Evolutionary conservation across 129 eudicot genomes (phyloP).

Genomic region (Saussurea involucrata): DNA sequence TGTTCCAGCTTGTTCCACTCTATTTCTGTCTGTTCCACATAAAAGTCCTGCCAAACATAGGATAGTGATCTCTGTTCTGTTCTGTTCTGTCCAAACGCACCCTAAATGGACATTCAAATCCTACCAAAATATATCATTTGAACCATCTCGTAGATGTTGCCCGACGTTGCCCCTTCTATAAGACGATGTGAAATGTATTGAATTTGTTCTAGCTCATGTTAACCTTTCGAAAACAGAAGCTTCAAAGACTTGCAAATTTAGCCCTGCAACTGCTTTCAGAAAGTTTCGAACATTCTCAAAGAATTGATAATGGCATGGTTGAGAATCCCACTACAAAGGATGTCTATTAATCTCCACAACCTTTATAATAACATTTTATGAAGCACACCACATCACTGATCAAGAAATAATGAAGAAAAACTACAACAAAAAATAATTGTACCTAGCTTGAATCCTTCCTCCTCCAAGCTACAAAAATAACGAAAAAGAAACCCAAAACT

Average conservation of each 20-base stretch:
- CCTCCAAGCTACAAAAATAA: conserved; percentile 70
- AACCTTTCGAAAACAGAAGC: conserved; percentile 95
- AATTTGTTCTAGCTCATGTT: conserved; percentile 7
- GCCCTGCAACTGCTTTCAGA: conserved; percentile 61
- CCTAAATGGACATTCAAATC: no score
- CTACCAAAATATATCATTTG: no score
- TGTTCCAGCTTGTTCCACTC: no score
- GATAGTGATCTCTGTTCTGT: no score
- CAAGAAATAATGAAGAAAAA: background rate
- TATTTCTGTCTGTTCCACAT: no score
- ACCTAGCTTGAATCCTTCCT: conserved; percentile 90
- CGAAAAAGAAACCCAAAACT: background rate
- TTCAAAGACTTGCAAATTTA: conserved; percentile 79
- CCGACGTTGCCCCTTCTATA: no score
- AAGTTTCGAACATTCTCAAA: conserved; percentile 93
- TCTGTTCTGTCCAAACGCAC: no score
- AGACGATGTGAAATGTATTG: background rate
- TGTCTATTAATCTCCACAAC: conserved; percentile 60
- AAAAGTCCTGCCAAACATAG: no score
- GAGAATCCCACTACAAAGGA: conserved; percentile 80
- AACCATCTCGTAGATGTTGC: no score
- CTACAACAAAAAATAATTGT: background rate
- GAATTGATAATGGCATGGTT: conserved; percentile 91
- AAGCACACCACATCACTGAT: background rate
- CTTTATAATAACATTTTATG: conserved; percentile 28